A percentile compares a stretch with the other conserved stretches of the same genome.
phyloP scores from a whole-genome alignment of 148 eudicot genomes.

The Amaranthus hypochondriacus region DNA sequence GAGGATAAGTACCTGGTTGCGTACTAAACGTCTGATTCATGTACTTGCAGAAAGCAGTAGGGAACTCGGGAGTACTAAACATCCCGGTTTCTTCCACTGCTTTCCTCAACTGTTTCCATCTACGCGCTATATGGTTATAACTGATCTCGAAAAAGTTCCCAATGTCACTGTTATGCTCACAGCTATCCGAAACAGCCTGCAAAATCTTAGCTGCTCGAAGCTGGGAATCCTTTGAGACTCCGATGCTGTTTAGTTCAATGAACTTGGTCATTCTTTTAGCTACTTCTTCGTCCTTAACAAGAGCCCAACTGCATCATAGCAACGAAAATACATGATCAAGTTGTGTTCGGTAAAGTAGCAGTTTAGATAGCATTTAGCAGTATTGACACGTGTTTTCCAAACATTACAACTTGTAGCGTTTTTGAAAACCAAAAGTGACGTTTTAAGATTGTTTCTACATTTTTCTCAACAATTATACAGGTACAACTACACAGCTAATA shows the following conservation, averaged over 20 bases:
- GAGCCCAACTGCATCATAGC: conserved; percentile 72
- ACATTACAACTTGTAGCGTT: no score
- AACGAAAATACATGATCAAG: neutral
- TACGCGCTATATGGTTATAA: conserved; percentile 43
- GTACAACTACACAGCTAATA: no score
- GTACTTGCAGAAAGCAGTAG: conserved; percentile 55
- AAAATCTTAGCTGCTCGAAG: conserved; percentile 84
- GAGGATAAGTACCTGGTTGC: conserved; percentile 62
- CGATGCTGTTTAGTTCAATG: conserved; percentile 84
- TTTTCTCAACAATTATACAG: no score
- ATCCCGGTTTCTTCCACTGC: conserved; percentile 45
- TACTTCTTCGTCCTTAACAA: conserved; percentile 67
- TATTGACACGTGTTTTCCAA: no score
- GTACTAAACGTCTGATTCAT: conserved; percentile 45
- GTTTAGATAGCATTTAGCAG: no score
- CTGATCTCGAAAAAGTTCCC: conserved; percentile 54
- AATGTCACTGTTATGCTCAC: conserved; percentile 24
- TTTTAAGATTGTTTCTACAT: no score
- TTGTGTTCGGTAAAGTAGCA: no score
- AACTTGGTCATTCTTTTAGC: conserved; percentile 83
- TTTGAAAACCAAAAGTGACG: no score
- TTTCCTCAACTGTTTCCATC: conserved; percentile 73
- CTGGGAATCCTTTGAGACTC: conserved; percentile 94
- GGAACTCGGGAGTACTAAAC: conserved; percentile 68
- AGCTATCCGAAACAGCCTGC: conserved; percentile 58